Evolutionary conservation across 1,284 basidiomycete species (phyloP).

Genomic region (Hemileia vastatrix): DNA sequence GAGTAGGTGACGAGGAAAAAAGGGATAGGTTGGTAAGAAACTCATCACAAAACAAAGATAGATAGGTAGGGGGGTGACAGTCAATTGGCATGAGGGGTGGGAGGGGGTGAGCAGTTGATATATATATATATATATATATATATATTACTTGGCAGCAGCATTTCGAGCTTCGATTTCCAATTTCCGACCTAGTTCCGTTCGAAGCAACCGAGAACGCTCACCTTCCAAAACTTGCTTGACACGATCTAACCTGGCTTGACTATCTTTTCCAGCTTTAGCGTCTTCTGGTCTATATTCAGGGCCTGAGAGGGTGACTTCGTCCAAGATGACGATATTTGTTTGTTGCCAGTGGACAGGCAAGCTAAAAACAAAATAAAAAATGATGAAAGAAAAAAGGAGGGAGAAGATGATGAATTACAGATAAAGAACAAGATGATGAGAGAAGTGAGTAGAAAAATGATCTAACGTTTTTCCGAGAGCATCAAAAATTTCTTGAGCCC

Average conservation of each 20-base stretch:
- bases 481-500: constrained; percentile 23
- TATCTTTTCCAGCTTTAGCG: constrained; percentile 1
- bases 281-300: constrained; percentile 20
- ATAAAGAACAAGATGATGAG: background rate
- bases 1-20: too few relatives aligned
- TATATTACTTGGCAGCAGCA: too few relatives aligned
- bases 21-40: too few relatives aligned
- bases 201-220: constrained; percentile 9
- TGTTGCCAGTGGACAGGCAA: constrained; percentile 22
- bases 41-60: too few relatives aligned
- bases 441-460: background rate
- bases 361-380: background rate
- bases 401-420: background rate
- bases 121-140: too few relatives aligned
- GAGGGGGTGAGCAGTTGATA: too few relatives aligned
- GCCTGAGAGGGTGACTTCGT: constrained; percentile 19
- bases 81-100: too few relatives aligned
- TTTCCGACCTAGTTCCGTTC: constrained; percentile 11
- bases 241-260: constrained; percentile 3
- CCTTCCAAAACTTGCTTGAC: constrained; percentile 20
- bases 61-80: too few relatives aligned
- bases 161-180: constrained; percentile 16
- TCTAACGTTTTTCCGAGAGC: constrained; percentile 23
- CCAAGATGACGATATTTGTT: constrained; percentile 21
- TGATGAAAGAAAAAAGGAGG: background rate